Percentiles rank a stretch among this genome's conserved stretches.
These are phyloP conservation scores for Colletotrichum phormii DNA, from an alignment of 2,329 filamentous ascomycete species.

Conservation along the genomic window DNA sequence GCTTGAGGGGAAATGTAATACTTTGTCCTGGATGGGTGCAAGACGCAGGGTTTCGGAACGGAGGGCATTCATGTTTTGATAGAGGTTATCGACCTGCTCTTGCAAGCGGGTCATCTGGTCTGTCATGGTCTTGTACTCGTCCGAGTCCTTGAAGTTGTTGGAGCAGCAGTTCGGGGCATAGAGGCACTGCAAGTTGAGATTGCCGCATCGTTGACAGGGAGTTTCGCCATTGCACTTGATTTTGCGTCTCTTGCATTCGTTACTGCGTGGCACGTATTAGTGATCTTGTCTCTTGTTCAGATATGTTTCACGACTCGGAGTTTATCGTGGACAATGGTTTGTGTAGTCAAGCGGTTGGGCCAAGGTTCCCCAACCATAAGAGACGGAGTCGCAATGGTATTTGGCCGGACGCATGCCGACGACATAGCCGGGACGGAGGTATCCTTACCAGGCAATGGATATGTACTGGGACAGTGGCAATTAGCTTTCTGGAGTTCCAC, in stretches of 20 bases:
- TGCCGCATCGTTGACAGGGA: constrained; percentile 75
- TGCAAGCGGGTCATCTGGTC: constrained; percentile 80
- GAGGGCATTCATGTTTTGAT: constrained; percentile 76
- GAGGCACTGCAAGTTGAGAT: constrained; percentile 73
- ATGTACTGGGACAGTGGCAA: constrained; percentile 59
- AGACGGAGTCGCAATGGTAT: constrained; percentile 39
- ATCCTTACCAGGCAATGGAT: constrained; percentile 69
- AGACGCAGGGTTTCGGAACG: constrained; percentile 65
- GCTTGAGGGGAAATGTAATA: constrained; percentile 49
- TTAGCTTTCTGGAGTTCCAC: constrained; percentile 31
- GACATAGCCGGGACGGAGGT: constrained; percentile 1
- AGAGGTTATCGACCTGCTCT: constrained; percentile 84
- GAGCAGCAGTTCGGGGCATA: constrained; percentile 76
- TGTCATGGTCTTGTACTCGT: constrained; percentile 88
- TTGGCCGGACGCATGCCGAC: constrained; percentile 18
- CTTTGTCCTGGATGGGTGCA: constrained; percentile 56
- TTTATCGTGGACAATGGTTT: neutral
- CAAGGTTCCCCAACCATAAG: neutral
- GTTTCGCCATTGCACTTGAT: constrained; percentile 80
- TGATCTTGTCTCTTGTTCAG: neutral
- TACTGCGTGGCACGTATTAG: constrained; percentile 55
- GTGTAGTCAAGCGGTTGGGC: neutral
- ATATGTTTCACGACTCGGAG: neutral
- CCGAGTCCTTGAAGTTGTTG: constrained; percentile 90
- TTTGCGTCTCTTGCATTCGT: constrained; percentile 81